Percentiles rank a stretch among this genome's conserved stretches.
Conservation (phyloP, 208 protist species). For the Crithidia expoeki region DNA sequence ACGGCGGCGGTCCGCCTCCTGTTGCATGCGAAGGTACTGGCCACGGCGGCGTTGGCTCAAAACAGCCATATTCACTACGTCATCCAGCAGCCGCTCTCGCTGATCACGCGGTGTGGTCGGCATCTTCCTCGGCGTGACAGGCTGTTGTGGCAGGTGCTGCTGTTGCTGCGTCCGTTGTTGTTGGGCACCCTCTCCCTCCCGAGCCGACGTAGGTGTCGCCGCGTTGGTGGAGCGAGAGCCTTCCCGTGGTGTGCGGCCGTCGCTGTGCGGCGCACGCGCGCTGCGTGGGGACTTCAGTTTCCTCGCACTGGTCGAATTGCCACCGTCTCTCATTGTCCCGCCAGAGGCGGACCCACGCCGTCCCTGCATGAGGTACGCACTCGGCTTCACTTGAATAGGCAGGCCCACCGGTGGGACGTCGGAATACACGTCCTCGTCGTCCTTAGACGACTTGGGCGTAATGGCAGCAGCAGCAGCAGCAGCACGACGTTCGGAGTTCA, state of each 20-base stretch:
- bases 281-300: conserved; percentile 16
- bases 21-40: conserved; percentile 17
- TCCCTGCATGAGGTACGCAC: conserved; percentile 36
- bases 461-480: neutral
- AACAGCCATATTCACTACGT: conserved; percentile 31
- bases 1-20: conserved; percentile 24
- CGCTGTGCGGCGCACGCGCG: conserved; percentile 9
- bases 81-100: conserved; percentile 35
- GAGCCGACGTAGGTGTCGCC: neutral
- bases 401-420: conserved; percentile 22
- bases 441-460: conserved; percentile 7
- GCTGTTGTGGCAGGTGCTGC: neutral
- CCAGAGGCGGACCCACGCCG: neutral
- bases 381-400: conserved; percentile 40
- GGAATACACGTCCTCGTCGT: conserved; percentile 29
- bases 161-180: neutral
- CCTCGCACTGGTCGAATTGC: neutral
- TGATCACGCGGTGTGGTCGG: conserved; percentile 13
- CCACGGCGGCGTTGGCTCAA: conserved; percentile 24
- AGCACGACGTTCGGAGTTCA: neutral
- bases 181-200: neutral
- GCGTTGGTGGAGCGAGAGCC: conserved; percentile 20
- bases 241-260: conserved; percentile 20
- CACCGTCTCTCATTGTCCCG: neutral
- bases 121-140: neutral